Conservation (phyloP, 257 asterid genomes). For the Primulina tabacum region DNA sequence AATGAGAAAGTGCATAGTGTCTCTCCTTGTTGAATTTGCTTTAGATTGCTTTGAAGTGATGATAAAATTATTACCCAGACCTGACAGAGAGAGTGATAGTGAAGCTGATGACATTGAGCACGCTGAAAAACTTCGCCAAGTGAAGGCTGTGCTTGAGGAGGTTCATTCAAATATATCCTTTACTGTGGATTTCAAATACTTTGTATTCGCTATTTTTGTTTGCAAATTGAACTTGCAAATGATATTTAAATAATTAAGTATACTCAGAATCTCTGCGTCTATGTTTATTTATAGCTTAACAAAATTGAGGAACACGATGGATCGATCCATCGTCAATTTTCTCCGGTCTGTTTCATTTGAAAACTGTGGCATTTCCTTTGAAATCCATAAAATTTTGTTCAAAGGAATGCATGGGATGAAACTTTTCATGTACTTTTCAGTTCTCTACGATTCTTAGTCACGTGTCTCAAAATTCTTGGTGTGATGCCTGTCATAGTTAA, state of each 20-base stretch:
- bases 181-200: constrained; percentile 9
- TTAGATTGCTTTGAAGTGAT: constrained; percentile 26
- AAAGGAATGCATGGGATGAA: constrained; percentile 9
- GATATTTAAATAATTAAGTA: background rate
- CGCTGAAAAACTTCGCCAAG: constrained; percentile 99
- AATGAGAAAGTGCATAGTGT: background rate
- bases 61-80: constrained; percentile 47
- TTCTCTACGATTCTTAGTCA: background rate
- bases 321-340: background rate
- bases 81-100: constrained; percentile 91
- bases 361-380: background rate
- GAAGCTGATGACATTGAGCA: constrained; percentile 97
- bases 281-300: constrained; percentile 15
- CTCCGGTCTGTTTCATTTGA: background rate
- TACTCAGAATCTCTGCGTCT: constrained; percentile 3
- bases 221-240: constrained; percentile 9
- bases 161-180: constrained; percentile 35
- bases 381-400: background rate
- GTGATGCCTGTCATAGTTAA: background rate
- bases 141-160: constrained; percentile 99
- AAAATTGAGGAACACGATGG: background rate
- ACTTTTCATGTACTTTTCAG: background rate
- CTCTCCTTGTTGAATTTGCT: constrained; percentile 20
- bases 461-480: background rate
- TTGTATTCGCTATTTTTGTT: constrained; percentile 20